phyloP scores from a whole-genome alignment of 2,329 filamentous ascomycete genomes.

The Arthrinium phaeospermum region DNA sequence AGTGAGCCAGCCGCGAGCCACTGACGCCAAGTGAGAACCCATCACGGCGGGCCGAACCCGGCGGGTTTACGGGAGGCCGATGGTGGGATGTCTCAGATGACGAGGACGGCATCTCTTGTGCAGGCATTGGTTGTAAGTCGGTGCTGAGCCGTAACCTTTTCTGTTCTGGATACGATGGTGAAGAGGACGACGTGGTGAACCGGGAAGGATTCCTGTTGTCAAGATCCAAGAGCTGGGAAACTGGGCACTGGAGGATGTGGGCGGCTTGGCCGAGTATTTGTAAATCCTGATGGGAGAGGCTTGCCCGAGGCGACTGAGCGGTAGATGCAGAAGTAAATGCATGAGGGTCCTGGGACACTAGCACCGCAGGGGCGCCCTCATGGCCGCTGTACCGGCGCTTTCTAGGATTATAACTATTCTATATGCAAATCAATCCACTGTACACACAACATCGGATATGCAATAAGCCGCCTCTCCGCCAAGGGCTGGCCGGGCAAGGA shows the following conservation, averaged over 20 bases:
- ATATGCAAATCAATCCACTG: conserved; percentile 41
- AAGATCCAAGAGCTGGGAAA: conserved; percentile 38
- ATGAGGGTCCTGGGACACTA: conserved; percentile 41
- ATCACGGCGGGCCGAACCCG: conserved; percentile 22
- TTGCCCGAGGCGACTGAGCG: conserved; percentile 30
- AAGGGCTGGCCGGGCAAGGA: conserved; percentile 21
- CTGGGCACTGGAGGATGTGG: conserved; percentile 37
- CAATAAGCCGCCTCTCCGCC: conserved; percentile 39
- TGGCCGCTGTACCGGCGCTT: conserved; percentile 51
- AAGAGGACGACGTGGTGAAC: conserved; percentile 42
- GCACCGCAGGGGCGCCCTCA: conserved; percentile 44
- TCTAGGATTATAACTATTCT: conserved; percentile 47
- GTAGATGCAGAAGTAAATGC: conserved; percentile 34
- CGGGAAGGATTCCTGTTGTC: conserved; percentile 39
- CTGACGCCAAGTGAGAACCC: conserved; percentile 34
- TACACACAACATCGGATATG: conserved; percentile 37
- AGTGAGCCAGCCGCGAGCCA: conserved; percentile 40
- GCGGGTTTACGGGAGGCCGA: conserved; percentile 25
- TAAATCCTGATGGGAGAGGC: conserved; percentile 37
- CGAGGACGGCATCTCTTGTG: conserved; percentile 32
- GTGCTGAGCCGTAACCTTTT: conserved; percentile 35
- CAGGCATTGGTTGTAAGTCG: conserved; percentile 34
- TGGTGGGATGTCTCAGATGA: conserved; percentile 29
- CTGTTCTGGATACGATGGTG: conserved; percentile 31
- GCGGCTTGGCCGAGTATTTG: conserved; percentile 43